Evolutionary conservation across 345 rosid species (phyloP).

Genomic region (Excoecaria cochinchinensis): DNA sequence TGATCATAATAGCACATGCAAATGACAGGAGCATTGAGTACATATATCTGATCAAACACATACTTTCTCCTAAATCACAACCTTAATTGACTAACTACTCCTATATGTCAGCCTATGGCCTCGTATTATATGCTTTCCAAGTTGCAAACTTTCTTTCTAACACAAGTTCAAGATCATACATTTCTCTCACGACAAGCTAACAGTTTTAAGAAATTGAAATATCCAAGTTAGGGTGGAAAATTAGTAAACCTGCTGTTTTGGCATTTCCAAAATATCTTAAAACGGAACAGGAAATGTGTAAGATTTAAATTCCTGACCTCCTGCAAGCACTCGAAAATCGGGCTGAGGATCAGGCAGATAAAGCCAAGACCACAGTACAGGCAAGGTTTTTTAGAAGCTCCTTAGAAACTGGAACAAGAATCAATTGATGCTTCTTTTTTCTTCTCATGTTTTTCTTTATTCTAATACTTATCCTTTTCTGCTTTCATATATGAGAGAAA

Average conservation of each 20-base stretch:
- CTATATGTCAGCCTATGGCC: conserved; percentile 5
- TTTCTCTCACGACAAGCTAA: neutral
- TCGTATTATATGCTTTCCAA: neutral
- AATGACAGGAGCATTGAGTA: conserved; percentile 24
- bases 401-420: conserved; percentile 15
- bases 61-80: neutral
- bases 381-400: neutral
- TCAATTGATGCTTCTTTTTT: conserved; percentile 13
- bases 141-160: conserved; percentile 4
- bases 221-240: no score
- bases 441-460: conserved; percentile 22
- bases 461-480: conserved; percentile 24
- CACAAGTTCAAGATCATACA: neutral
- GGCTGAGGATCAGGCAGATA: no score
- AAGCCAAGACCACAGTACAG: neutral
- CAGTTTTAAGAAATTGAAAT: no score
- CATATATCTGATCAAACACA: neutral
- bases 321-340: no score
- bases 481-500: conserved; percentile 16
- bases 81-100: conserved; percentile 3
- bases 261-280: no score
- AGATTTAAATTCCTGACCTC: no score
- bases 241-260: no score
- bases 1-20: conserved; percentile 31
- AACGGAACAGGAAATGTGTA: no score